These are phyloP conservation scores for Arthrocladium fulminans DNA, from an alignment of 2,329 filamentous ascomycete genomes.

Conservation along the genomic window DNA sequence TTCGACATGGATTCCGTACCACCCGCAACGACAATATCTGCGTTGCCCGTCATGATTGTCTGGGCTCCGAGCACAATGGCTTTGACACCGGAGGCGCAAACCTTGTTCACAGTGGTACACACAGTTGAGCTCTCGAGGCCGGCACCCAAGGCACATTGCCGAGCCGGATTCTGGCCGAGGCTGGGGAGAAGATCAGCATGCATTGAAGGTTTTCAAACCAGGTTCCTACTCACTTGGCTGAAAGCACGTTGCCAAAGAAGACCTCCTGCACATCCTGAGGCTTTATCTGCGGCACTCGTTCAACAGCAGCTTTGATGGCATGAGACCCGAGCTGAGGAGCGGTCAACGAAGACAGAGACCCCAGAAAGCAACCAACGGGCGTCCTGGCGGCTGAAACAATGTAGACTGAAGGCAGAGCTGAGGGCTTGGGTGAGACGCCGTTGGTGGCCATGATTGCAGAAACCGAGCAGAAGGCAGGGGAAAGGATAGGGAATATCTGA, in stretches of 20 bases:
- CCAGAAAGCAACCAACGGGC: slow-evolving; percentile 87
- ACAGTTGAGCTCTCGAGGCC: slow-evolving; percentile 72
- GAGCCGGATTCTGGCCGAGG: slow-evolving; percentile 89
- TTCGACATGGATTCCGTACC: slow-evolving; percentile 99
- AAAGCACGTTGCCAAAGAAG: slow-evolving; percentile 96
- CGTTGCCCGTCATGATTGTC: slow-evolving; percentile 94
- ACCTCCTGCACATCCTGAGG: slow-evolving; percentile 88
- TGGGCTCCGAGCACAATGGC: slow-evolving; percentile 89
- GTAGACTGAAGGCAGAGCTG: slow-evolving; percentile 71
- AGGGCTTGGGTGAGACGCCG: slow-evolving; percentile 26
- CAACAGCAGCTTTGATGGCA: slow-evolving; percentile 85
- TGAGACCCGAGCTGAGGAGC: slow-evolving; percentile 80
- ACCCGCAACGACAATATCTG: slow-evolving; percentile 84
- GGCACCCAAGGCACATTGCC: slow-evolving; percentile 84
- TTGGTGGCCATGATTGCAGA: slow-evolving; percentile 12
- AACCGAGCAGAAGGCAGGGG: too few species aligned
- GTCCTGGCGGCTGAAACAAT: slow-evolving; percentile 89
- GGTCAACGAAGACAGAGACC: slow-evolving; percentile 77
- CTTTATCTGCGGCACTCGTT: slow-evolving; percentile 78
- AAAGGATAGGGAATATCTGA: too few species aligned
- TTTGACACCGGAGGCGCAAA: slow-evolving; percentile 92
- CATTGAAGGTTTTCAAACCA: not conserved
- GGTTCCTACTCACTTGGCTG: slow-evolving; percentile 61
- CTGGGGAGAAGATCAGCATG: slow-evolving; percentile 37
- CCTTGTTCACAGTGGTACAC: slow-evolving; percentile 96